Evolutionary conservation across 495 filamentous ascomycete species (phyloP).

Genomic region (Evernia prunastri): DNA sequence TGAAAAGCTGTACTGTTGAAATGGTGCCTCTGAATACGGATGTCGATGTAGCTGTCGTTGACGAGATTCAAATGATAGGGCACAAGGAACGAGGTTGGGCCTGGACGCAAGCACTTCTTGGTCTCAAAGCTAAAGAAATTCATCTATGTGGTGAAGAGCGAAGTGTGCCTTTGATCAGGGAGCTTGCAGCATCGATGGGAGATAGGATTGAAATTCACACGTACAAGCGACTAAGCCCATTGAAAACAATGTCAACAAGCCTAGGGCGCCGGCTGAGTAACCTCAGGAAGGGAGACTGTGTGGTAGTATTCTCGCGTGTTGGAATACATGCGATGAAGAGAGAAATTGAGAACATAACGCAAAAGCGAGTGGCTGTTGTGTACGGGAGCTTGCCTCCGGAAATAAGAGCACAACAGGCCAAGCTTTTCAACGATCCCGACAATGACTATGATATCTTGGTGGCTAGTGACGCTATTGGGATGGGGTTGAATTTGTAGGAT

Average conservation of each 20-base stretch:
- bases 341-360: slow-evolving; percentile 68
- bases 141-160: slow-evolving; percentile 92
- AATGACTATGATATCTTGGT: slow-evolving; percentile 93
- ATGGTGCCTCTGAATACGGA: slow-evolving; percentile 70
- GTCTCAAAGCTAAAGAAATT: slow-evolving; percentile 75
- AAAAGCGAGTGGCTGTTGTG: slow-evolving; percentile 77
- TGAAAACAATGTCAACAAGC: slow-evolving; percentile 57
- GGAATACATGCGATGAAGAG: slow-evolving; percentile 73
- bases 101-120: slow-evolving; percentile 91
- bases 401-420: slow-evolving; percentile 82
- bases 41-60: slow-evolving; percentile 89
- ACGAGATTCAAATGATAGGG: slow-evolving; percentile 97
- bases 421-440: slow-evolving; percentile 85
- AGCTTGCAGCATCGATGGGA: slow-evolving; percentile 72
- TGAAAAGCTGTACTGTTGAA: slow-evolving; percentile 89
- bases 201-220: slow-evolving; percentile 73
- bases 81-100: slow-evolving; percentile 80
- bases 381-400: slow-evolving; percentile 92
- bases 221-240: slow-evolving; percentile 75
- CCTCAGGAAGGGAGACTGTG: slow-evolving; percentile 81
- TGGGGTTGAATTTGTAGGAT: slow-evolving; percentile 84
- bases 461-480: slow-evolving; percentile 94
- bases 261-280: slow-evolving; percentile 55
- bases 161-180: slow-evolving; percentile 68
- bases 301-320: slow-evolving; percentile 77